Conservation (phyloP, 192 early-diverging fungal species). For the Pilaira anomala region DNA sequence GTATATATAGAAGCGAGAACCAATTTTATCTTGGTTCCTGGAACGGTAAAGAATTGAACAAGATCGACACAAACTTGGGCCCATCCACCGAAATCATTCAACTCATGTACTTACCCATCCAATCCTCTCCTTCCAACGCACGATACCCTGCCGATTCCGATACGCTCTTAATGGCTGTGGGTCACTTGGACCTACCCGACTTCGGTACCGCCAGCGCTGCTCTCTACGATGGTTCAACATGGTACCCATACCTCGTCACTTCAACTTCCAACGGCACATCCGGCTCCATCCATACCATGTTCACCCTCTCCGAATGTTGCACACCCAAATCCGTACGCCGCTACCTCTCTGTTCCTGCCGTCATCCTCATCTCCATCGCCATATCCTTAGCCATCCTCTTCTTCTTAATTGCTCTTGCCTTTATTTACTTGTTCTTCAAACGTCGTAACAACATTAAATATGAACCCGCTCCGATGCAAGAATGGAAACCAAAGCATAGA, state of each 20-base stretch:
- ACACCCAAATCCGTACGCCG: constrained; percentile 5
- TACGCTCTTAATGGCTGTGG: constrained; percentile 41
- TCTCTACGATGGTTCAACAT: constrained; percentile 45
- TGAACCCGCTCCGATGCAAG: constrained; percentile 5
- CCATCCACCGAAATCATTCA: constrained; percentile 11
- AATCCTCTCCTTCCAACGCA: not conserved
- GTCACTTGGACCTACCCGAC: constrained; percentile 35
- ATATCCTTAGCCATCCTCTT: constrained; percentile 65
- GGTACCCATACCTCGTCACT: constrained; percentile 43
- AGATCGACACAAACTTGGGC: constrained; percentile 15
- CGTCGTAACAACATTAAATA: constrained; percentile 15
- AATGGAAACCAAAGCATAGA: constrained; percentile 16
- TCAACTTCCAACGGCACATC: constrained; percentile 28
- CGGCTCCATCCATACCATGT: constrained; percentile 24
- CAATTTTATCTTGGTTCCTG: constrained; percentile 7
- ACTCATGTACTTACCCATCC: constrained; percentile 15
- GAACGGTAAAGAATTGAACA: constrained; percentile 9
- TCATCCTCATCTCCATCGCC: constrained; percentile 67
- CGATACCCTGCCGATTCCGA: constrained; percentile 12
- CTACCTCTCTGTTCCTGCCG: constrained; percentile 50
- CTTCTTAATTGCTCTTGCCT: constrained; percentile 56
- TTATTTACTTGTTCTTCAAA: constrained; percentile 44
- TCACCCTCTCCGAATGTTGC: constrained; percentile 11
- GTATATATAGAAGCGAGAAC: not conserved
- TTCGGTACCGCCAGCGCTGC: constrained; percentile 42